Base-by-base conservation (phyloP, 768 basidiomycete genomes). In the Mrakia hoshinonis region DNA sequence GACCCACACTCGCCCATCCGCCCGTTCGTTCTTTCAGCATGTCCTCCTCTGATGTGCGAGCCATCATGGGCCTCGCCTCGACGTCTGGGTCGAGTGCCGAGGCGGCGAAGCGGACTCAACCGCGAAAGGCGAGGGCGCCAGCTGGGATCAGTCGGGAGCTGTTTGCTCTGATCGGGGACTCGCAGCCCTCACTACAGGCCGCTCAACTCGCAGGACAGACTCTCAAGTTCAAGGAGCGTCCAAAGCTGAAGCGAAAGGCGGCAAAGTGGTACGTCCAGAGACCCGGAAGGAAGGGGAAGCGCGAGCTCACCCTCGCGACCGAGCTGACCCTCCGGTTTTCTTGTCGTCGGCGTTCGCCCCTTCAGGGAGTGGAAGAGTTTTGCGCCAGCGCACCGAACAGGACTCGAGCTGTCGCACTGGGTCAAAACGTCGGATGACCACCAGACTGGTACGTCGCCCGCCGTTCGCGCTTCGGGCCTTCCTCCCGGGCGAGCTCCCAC, bases 121-220 rank as follows among this genome's bases (percentile, higher is more conserved):
- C 54, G 7, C 10, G 24, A 24, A 55, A 60, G 29, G 38, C 43
- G 3, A 39, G 26, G 46, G 43, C 43, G 20, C 67, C 67, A 4
- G 91, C 92, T 24, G 94, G 95, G 24, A 93, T 97, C 73, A 89
- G 92, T 0, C 84, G 93, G 75, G 94, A 97, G 79, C 84, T 99
- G 2, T 97, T 90, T 81, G 87, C 90, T 0, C 86, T 99, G 72
- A 97, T 99, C 74, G 95, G 95, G n/a, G 87, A 91, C 72, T 89
- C 91, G 61, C 89, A 89, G 13, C 93, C 95, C 0, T 87, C 89
- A 2, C 84, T 98, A 62, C 88, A 73, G 49, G 72, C 72, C 4
- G 48, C 70, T 43, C 54, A 31, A 26, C 39, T 52, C 29, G 65
- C 38, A 34, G 51, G 34, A 24, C 52, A 60, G 52, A 49, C 88